Percentiles rank a stretch among this genome's conserved stretches.
These are phyloP conservation scores for Pinus albicaulis DNA, from an alignment of 75 land plant genomes.

Conservation along the genomic window DNA sequence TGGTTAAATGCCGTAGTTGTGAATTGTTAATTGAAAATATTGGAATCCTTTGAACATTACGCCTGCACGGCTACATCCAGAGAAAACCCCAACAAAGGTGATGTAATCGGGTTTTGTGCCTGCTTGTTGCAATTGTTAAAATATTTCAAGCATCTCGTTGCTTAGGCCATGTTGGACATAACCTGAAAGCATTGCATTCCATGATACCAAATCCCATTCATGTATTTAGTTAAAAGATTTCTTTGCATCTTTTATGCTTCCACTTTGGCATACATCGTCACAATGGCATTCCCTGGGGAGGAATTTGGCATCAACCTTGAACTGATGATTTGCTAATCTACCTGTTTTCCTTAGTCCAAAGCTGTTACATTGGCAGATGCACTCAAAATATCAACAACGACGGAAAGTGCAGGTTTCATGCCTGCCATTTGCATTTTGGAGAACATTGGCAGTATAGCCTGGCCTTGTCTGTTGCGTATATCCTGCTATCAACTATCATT, in stretches of 20 bases:
- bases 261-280: constrained; percentile 78
- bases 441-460: constrained; percentile 33
- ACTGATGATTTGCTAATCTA: constrained; percentile 48
- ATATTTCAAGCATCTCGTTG: constrained; percentile 41
- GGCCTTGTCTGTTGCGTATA: neutral
- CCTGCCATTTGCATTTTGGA: constrained; percentile 27
- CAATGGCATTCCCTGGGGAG: constrained; percentile 46
- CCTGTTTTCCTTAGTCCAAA: constrained; percentile 42
- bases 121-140: constrained; percentile 45
- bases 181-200: constrained; percentile 59
- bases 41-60: constrained; percentile 47
- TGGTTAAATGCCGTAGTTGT: neutral
- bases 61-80: constrained; percentile 65
- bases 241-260: constrained; percentile 42
- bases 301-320: constrained; percentile 32
- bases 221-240: constrained; percentile 34
- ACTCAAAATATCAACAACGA: constrained; percentile 47
- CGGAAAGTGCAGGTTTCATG: constrained; percentile 35
- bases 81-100: constrained; percentile 64
- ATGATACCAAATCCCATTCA: constrained; percentile 52
- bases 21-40: constrained; percentile 39
- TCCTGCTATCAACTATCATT: too few species aligned
- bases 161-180: constrained; percentile 55
- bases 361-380: constrained; percentile 47
- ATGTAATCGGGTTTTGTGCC: constrained; percentile 56